Base-by-base conservation (phyloP, 352 stramenopile genomes). In the Paralagenidium karlingii region DNA sequence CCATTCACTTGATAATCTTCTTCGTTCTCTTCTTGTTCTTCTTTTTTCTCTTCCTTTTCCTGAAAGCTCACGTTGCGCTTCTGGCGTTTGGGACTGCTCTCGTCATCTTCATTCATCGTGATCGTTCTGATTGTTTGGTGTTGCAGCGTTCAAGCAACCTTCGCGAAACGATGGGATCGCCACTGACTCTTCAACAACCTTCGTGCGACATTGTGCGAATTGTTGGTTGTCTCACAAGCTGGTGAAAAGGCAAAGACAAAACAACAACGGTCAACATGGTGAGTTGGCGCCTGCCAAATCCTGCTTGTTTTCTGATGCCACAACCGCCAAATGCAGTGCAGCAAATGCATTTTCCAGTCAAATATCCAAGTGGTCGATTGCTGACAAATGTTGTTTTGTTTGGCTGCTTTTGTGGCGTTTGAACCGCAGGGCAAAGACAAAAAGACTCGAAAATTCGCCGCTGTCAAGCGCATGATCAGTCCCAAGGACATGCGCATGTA, bases 401-500 rank as follows among this genome's bases (percentile, higher is more conserved):
- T n/a, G n/a, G 29, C 40, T 48, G 40, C 19, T 55, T 41, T 40
- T 48, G n/a, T n/a, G n/a, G n/a, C n/a, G n/a, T 60, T 28, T 22
- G 10, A 5, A 8, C 8, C 48, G 16, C 44, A 90, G 68, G 94
- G 82, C 29, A 99, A 99, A 59, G 82, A 94, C 43, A 99, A 99
- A 73, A 98, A 98, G 60, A 98, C 91, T 20, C 79, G 94, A 51
- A 97, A 98, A 53, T 98, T 97, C 61, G 96, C 96, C 31, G 77
- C 96, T 33, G 82, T 96, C 27, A 99, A 99, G 77, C 96, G 95
- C 54, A 95, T 98, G 45, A 97, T 99, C 45, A 97, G 83, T 55
- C 90, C 94, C 32, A 98, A 98, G 61, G 95, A 99, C 65, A 87
- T 81, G 44, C 82, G 96, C 38, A 93, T 99, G 53, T 97, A 92